A percentile compares a stretch with the other conserved stretches of the same genome.
phyloP scores from a whole-genome alignment of 2,329 filamentous ascomycete genomes.

The Xylariales sp. region DNA sequence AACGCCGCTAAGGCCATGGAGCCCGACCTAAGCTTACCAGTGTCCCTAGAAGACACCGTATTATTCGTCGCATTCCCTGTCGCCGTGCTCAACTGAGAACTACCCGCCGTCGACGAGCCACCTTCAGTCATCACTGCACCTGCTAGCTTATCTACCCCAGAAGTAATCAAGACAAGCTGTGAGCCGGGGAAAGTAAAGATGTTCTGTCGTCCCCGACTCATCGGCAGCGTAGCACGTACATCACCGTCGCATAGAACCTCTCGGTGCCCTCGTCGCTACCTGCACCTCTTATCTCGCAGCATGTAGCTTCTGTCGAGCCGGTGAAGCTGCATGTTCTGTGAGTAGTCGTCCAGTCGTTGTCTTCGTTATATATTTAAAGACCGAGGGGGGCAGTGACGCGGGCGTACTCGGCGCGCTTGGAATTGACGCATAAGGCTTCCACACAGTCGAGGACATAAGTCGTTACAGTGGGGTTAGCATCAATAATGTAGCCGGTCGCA shows the following conservation, averaged over 20 bases:
- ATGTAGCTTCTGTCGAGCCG: not conserved
- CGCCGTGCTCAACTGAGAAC: not conserved
- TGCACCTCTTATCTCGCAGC: not conserved
- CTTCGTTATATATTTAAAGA: not conserved
- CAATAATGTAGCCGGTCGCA: conserved; percentile 6
- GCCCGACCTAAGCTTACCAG: not conserved
- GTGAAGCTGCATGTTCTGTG: not conserved
- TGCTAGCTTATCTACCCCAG: conserved; percentile 3
- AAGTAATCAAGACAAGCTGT: conserved; percentile 5
- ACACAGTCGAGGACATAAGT: conserved; percentile 4
- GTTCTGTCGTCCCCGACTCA: not conserved
- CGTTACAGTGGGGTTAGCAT: conserved; percentile 2
- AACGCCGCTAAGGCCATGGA: not conserved
- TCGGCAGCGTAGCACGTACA: not conserved
- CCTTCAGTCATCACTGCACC: not conserved
- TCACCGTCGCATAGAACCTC: not conserved
- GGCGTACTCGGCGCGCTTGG: conserved; percentile 5
- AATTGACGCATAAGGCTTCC: not conserved
- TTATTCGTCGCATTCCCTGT: not conserved
- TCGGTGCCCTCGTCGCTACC: not conserved
- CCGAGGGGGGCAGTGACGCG: conserved; percentile 1
- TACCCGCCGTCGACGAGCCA: not conserved
- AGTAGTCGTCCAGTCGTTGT: not conserved
- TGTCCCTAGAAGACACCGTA: not conserved
- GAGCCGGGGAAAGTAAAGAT: not conserved